phyloP scores from a whole-genome alignment of 2,329 filamentous ascomycete species.

The Aspergillus alliaceus region DNA sequence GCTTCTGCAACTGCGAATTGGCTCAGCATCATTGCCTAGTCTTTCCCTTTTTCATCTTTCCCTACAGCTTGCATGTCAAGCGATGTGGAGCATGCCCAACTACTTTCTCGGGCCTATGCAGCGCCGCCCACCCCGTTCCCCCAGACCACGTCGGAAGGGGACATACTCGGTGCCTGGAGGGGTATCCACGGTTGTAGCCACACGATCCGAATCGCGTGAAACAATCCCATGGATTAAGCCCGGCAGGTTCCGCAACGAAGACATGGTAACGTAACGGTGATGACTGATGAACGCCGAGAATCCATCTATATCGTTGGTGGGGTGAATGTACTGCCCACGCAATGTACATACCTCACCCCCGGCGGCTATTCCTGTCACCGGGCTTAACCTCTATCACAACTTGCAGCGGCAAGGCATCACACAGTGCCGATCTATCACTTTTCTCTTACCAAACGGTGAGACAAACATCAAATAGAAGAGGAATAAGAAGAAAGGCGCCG shows the following conservation, averaged over 20 bases:
- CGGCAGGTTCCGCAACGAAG: conserved; percentile 18
- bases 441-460: not conserved
- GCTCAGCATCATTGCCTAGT: conserved; percentile 8
- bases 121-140: not conserved
- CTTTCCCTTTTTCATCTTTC: conserved; percentile 10
- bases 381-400: conserved; percentile 11
- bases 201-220: conserved; percentile 21
- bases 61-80: conserved; percentile 4
- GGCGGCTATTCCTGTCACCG: conserved; percentile 17
- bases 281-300: not conserved
- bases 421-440: conserved; percentile 2
- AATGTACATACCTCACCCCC: not conserved
- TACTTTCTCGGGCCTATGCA: conserved; percentile 1
- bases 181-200: conserved; percentile 8
- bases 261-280: conserved; percentile 1
- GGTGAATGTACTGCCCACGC: too few relatives aligned
- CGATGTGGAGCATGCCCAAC: conserved; percentile 3
- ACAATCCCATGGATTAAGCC: conserved; percentile 20
- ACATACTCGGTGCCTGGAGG: conserved; percentile 9
- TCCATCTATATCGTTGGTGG: too few relatives aligned
- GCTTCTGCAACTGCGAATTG: conserved; percentile 18
- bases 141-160: not conserved
- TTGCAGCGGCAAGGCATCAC: not conserved
- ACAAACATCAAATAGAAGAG: not conserved
- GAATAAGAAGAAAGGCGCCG: not conserved